These are phyloP conservation scores for Suillus fuscotomentosus DNA, from an alignment of 768 basidiomycete genomes.

Conservation along the genomic window DNA sequence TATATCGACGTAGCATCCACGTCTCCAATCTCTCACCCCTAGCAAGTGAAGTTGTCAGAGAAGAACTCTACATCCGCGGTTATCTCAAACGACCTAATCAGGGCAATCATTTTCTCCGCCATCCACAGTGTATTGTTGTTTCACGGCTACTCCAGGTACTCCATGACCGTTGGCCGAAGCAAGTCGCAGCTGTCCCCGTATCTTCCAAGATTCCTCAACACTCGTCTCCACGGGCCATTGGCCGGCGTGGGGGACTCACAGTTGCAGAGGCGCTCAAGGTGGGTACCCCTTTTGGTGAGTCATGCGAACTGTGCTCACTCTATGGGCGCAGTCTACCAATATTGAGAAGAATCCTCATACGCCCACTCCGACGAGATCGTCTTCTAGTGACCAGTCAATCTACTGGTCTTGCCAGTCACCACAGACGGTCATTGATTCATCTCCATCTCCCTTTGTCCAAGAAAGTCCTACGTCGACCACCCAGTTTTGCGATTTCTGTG, in stretches of 20 bases:
- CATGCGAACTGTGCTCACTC: neutral
- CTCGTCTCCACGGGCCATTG: constrained; percentile 14
- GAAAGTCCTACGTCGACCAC: constrained; percentile 9
- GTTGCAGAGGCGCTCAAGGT: constrained; percentile 13
- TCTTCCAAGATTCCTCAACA: constrained; percentile 6
- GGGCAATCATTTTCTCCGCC: too few relatives aligned
- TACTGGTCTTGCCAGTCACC: constrained; percentile 14
- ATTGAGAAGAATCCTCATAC: neutral
- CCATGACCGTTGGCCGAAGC: neutral
- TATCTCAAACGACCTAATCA: constrained; percentile 22
- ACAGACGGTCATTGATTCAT: constrained; percentile 1
- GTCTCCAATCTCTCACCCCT: constrained; percentile 19
- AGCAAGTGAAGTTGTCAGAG: constrained; percentile 26
- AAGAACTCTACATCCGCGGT: constrained; percentile 27
- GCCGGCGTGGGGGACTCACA: constrained; percentile 19
- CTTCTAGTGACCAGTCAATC: constrained; percentile 7
- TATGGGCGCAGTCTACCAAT: neutral
- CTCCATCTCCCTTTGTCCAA: constrained; percentile 3
- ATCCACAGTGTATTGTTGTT: neutral
- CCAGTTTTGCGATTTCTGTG: constrained; percentile 24
- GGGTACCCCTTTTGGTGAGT: neutral
- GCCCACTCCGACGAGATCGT: neutral
- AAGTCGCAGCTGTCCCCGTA: neutral
- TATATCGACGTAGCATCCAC: constrained; percentile 9
- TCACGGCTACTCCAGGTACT: constrained; percentile 1